Evolutionary conservation across 208 protist species (phyloP), one percentile per base, ranked within the genome.

Genomic region (Crithidia expoeki): DNA sequence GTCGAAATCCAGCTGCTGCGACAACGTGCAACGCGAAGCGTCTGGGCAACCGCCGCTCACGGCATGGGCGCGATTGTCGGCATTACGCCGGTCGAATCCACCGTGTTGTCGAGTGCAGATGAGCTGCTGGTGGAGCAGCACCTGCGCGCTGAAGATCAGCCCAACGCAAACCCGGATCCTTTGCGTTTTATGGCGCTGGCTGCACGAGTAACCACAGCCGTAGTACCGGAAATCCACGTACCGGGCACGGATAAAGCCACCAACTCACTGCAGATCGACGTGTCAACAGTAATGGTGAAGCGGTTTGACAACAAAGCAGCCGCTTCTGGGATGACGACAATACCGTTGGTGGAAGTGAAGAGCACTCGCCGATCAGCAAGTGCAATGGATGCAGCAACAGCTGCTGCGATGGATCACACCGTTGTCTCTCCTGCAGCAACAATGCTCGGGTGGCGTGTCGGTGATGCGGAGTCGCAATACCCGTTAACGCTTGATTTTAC

Each of bases 121-220:
- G 80, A 85, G 36, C 27, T 85, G 40, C 63, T 85, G 19, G 71
- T 85, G 7, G 62, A 81, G 61, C 62, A 67, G 30, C 34, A 66
- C 47, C 42, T 77, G 40, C 28, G 47, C 27, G 40, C 58, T 0
- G 75, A 81, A 28, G 70, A 38, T 55, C 55, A 33, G 1, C 25
- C 10, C 1, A 74, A 62, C 46, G 28, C 60, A 17, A 14, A 33
- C 17, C 53, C 61, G 1, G 75, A 80, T 33, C 49, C 68, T 1
- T 4, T 25, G 25, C 66, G 60, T n/a, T 32, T 60, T 21, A n/a
- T 66, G 46, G 56, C 52, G 14, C 33, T 74, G 27, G 33, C 19
- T 7, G 72, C 70, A n/a, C n/a, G n/a, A n/a, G n/a, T n/a, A n/a
- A n/a, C n/a, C n/a, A n/a, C n/a, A 0, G 52, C 59, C 4, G 28